Evolutionary conservation across 305 asterid genomes (phyloP).

Genomic region (Fraxinus baroniana): DNA sequence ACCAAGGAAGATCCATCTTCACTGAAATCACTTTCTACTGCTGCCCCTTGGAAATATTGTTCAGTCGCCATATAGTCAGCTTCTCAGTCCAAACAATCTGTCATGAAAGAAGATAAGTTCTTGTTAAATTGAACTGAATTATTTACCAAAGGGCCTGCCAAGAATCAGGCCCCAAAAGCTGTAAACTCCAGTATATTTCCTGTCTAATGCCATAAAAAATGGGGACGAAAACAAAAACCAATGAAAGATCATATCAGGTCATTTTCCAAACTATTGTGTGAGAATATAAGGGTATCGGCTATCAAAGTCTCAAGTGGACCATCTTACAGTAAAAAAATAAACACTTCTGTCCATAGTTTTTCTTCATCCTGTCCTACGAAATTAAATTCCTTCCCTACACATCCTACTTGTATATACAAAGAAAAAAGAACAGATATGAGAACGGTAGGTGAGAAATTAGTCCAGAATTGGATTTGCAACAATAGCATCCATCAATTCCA

Average conservation of each 20-base stretch:
- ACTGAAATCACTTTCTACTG: constrained; percentile 14
- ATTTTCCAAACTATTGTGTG: not conserved
- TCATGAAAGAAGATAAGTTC: not conserved
- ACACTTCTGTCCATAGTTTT: not conserved
- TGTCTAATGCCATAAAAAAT: not conserved
- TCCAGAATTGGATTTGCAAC: constrained; percentile 3
- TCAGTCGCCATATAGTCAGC: constrained; percentile 33
- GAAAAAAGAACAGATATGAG: constrained; percentile 2
- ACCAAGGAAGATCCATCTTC: constrained; percentile 24
- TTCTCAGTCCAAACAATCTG: constrained; percentile 3
- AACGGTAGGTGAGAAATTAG: constrained; percentile 12
- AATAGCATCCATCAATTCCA: constrained; percentile 11
- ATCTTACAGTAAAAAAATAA: not conserved
- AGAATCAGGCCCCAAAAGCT: not conserved
- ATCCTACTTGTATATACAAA: not conserved
- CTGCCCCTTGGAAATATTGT: constrained; percentile 29
- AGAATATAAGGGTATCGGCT: not conserved
- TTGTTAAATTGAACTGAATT: not conserved
- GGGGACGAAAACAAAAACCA: not conserved
- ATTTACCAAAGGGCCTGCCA: not conserved
- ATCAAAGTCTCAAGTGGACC: not conserved
- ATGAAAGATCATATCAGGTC: not conserved
- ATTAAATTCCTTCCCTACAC: not conserved
- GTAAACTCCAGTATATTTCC: not conserved
- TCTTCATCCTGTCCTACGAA: not conserved